These are phyloP conservation scores for Dictyostelium intermedium DNA, from an alignment of 78 protist genomes.

Conservation along the genomic window DNA sequence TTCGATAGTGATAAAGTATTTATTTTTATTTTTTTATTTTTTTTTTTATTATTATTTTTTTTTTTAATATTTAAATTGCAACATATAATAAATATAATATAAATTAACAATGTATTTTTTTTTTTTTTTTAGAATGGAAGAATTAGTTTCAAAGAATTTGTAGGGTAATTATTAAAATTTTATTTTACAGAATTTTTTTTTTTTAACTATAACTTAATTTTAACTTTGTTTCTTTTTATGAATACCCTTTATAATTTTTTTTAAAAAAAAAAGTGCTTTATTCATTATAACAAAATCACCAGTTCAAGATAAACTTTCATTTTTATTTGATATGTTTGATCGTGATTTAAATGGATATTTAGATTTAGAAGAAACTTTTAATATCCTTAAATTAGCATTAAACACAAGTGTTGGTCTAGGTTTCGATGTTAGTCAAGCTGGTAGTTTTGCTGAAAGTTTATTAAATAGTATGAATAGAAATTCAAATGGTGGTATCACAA, in stretches of 20 bases:
- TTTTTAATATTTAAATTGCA: too few relatives aligned
- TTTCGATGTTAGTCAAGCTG: neutral
- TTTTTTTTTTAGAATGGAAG: neutral
- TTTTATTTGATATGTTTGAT: neutral
- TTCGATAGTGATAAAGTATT: constrained; percentile 5
- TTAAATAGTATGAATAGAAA: neutral
- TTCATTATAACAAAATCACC: neutral
- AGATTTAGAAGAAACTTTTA: neutral
- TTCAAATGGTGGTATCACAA: neutral
- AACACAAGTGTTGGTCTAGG: neutral
- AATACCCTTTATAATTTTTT: too few relatives aligned
- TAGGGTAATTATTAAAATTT: neutral
- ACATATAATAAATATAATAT: too few relatives aligned
- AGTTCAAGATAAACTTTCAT: neutral
- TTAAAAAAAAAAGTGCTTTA: neutral
- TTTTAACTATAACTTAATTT: too few relatives aligned
- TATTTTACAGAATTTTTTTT: too few relatives aligned
- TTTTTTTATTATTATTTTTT: too few relatives aligned
- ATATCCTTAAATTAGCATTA: neutral
- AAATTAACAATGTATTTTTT: neutral
- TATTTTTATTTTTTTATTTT: neutral
- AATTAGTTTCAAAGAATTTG: constrained; percentile 9
- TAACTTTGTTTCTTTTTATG: too few relatives aligned
- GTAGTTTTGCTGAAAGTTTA: neutral
- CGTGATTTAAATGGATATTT: neutral